Conservation (phyloP, 177 flowering plant genomes). For the Vitis hybrid region DNA sequence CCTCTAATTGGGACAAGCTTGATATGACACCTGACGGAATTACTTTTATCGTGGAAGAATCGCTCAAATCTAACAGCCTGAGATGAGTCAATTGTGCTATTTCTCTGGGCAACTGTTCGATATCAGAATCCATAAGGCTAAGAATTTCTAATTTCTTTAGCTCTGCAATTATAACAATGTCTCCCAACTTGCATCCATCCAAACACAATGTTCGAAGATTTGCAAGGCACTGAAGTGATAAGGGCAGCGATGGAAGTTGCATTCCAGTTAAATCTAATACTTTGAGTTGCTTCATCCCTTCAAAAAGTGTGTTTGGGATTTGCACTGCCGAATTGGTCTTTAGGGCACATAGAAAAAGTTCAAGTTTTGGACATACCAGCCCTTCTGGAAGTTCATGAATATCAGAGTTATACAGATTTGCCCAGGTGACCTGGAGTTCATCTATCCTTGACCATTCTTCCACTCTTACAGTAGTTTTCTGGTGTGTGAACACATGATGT, state of each 20-base stretch:
- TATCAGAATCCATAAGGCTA: no score
- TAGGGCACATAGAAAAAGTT: accelerated
- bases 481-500: not conserved
- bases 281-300: not conserved
- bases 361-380: not conserved
- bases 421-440: not conserved
- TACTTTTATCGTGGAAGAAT: not conserved
- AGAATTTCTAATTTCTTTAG: no score
- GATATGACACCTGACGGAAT: not conserved
- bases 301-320: not conserved
- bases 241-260: no score
- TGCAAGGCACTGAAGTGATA: no score
- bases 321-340: not conserved
- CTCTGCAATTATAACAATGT: no score
- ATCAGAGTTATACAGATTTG: accelerated
- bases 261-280: no score
- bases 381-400: not conserved
- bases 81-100: not conserved
- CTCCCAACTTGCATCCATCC: no score
- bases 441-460: not conserved
- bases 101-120: no score
- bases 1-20: not conserved
- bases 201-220: no score
- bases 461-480: not conserved
- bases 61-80: not conserved